Evolutionary conservation across 768 basidiomycete species (phyloP), one percentile per base, ranked within the genome.

Genomic region (Rhizopogon vulgaris): DNA sequence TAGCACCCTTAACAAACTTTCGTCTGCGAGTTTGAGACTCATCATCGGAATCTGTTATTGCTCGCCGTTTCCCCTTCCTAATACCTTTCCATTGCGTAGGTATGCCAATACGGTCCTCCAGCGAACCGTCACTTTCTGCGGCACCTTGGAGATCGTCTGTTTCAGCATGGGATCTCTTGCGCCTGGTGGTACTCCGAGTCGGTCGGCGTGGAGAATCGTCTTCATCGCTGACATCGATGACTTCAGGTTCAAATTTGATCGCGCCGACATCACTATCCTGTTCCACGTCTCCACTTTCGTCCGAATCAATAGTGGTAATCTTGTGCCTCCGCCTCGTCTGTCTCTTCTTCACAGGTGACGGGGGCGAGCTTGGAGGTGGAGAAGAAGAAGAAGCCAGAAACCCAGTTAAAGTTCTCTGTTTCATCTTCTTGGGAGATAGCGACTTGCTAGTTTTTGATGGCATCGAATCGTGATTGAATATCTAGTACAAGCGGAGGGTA

Each of bases 161-260:
- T 15, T 58, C 54, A 2, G 25, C 42, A 12, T 54, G 54, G 38
- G 43, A 47, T 42, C 45, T 60, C 34, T 49, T 54, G 50, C 51
- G 52, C 53, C 58, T 66, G 40, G 25, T 37, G 30, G 30, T 18
- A 34, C 30, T 55, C 32, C 32, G 32, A 11, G 12, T 34, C 28
- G 62, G 63, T 39, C 60, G 59, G 49, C 57, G 62, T 32, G 66
- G 63, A 11, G 61, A 58, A 25, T 56, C 54, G 28, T 62, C 63
- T 49, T 62, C 59, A 24, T 63, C 66, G 49, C 59, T 61, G 42
- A 55, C 41, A n/a, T 58, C 58, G 3, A 51, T 8, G 28, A 38
- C 42, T 25, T 68, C 55, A 15, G 75, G 68, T 53, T 77, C 77
- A 46, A 86, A 78, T 40, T 60, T 75, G 45, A 85, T 82, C 25